phyloP scores from a whole-genome alignment of 306 rosid genomes.

The Cyamopsis tetragonoloba region DNA sequence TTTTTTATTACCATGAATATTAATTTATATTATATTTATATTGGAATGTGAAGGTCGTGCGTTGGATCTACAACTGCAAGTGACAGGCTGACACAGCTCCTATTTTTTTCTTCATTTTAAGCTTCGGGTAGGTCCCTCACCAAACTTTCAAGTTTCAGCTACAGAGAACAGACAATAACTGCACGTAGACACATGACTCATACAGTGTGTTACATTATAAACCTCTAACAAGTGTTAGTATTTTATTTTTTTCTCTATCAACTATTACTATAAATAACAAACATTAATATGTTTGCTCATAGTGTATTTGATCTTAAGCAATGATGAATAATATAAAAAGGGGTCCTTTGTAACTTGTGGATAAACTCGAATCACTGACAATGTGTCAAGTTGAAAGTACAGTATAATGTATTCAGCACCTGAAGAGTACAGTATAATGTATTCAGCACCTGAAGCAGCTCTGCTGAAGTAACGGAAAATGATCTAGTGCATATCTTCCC shows the following conservation, averaged over 20 bases:
- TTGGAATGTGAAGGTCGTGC: constrained; percentile 34
- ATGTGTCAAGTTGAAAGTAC: neutral
- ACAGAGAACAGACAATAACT: neutral
- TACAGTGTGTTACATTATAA: neutral
- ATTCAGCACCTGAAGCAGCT: neutral
- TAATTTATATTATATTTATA: constrained; percentile 17
- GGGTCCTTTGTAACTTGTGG: neutral
- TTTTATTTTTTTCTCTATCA: constrained; percentile 17
- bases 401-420: neutral
- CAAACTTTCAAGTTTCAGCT: neutral
- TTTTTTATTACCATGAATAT: neutral
- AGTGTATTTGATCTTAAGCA: constrained; percentile 7
- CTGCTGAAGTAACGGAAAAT: constrained; percentile 3
- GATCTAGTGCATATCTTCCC: neutral
- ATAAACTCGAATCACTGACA: neutral
- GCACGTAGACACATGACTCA: neutral
- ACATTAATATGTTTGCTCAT: neutral
- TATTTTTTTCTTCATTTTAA: constrained; percentile 9
- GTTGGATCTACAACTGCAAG: constrained; percentile 28
- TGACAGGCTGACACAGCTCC: constrained; percentile 33
- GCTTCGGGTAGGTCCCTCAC: constrained; percentile 30
- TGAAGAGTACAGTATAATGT: no score
- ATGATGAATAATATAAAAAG: neutral
- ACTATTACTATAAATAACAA: neutral
- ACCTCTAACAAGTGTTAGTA: neutral